A percentile compares a stretch with the other conserved stretches of the same genome.
Evolutionary conservation across 164 flowering plant species (phyloP).

Genomic region (Paratinospora sagittata): DNA sequence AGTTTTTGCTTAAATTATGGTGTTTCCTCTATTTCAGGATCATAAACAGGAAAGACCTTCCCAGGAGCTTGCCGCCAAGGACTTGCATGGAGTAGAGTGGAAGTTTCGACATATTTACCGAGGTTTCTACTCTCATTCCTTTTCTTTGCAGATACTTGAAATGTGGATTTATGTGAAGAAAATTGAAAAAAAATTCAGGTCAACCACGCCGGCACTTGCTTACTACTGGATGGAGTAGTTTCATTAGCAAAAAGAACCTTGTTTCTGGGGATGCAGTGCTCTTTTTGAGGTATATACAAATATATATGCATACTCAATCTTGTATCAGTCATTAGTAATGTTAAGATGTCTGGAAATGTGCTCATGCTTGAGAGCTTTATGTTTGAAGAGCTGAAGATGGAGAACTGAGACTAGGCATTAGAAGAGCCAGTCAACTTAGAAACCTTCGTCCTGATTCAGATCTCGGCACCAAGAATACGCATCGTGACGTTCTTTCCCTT

Average conservation of each 20-base stretch:
- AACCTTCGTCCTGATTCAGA: conserved; percentile 58
- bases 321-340: conserved; percentile 7
- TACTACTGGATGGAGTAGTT: conserved; percentile 93
- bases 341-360: background rate
- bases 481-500: conserved; percentile 44
- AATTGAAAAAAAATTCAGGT: conserved; percentile 36
- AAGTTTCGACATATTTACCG: conserved; percentile 88
- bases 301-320: background rate
- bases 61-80: conserved; percentile 88
- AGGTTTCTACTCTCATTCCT: conserved; percentile 33
- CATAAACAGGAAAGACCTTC: conserved; percentile 85
- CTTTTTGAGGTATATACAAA: conserved; percentile 23
- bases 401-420: conserved; percentile 78
- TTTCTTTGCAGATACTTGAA: background rate
- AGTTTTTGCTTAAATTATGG: background rate
- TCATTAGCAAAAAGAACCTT: conserved; percentile 85
- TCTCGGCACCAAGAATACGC: conserved; percentile 39
- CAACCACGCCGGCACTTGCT: conserved; percentile 96
- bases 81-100: conserved; percentile 92
- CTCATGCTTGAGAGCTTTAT: background rate
- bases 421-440: conserved; percentile 72
- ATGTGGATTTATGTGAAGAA: too few species aligned
- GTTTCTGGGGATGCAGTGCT: conserved; percentile 46
- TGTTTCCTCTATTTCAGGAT: conserved; percentile 41
- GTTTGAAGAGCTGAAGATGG: conserved; percentile 73